Evolutionary conservation across 768 basidiomycete species (phyloP).

Genomic region (Termitomyces sp.): DNA sequence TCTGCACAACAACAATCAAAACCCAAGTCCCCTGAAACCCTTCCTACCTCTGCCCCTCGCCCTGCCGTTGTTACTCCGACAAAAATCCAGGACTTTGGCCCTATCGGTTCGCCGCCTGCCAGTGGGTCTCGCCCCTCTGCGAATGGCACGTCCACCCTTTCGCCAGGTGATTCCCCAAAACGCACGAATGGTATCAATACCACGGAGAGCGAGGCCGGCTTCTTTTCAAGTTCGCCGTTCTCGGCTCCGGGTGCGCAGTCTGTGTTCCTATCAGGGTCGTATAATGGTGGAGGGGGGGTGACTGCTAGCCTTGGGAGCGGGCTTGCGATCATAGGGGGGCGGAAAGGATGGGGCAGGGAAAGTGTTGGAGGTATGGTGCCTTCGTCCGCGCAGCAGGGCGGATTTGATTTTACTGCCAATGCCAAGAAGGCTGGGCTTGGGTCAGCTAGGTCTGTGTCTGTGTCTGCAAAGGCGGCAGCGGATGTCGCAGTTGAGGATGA

Average conservation of each 20-base stretch:
- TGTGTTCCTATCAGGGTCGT: constrained; percentile 37
- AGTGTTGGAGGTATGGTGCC: constrained; percentile 8
- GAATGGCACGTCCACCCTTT: constrained; percentile 27
- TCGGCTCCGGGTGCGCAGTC: constrained; percentile 66
- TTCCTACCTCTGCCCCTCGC: constrained; percentile 55
- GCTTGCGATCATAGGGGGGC: constrained; percentile 42
- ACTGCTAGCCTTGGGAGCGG: constrained; percentile 61
- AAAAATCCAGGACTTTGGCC: constrained; percentile 57
- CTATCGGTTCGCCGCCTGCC: constrained; percentile 77
- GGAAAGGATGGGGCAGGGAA: constrained; percentile 29
- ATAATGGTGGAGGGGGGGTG: constrained; percentile 37
- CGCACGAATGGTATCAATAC: constrained; percentile 24
- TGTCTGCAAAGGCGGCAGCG: constrained; percentile 10
- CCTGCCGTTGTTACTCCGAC: constrained; percentile 35
- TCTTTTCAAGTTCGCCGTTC: constrained; percentile 65
- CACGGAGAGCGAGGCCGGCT: constrained; percentile 24
- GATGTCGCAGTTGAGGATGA: constrained; percentile 58
- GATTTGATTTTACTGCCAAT: constrained; percentile 27
- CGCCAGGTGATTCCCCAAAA: constrained; percentile 57
- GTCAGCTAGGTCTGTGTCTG: constrained; percentile 11
- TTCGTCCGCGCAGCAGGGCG: constrained; percentile 16
- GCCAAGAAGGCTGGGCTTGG: constrained; percentile 14
- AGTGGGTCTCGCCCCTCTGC: constrained; percentile 24
- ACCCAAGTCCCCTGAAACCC: constrained; percentile 38
- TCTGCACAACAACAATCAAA: constrained; percentile 14